These are phyloP conservation scores for Penicillium subrubescens DNA, from an alignment of 495 filamentous ascomycete genomes.

Conservation along the genomic window DNA sequence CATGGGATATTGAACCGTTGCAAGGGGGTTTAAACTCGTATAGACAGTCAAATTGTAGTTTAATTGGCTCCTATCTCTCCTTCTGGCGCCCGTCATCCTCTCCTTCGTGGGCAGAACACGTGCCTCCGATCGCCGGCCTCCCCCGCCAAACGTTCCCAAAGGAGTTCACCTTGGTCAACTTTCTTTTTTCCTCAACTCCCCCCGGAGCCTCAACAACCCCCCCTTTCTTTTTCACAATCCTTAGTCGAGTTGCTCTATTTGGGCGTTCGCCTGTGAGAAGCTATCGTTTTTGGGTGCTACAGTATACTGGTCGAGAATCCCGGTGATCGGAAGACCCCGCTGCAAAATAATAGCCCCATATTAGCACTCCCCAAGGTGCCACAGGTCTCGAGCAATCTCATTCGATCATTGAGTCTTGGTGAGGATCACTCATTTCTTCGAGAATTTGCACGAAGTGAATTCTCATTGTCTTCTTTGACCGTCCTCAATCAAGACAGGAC, in stretches of 20 bases:
- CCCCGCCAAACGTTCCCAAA: conserved; percentile 21
- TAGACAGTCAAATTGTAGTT: not conserved
- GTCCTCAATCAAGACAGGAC: not conserved
- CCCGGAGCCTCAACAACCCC: conserved; percentile 14
- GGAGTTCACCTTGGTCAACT: conserved; percentile 8
- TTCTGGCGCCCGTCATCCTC: not conserved
- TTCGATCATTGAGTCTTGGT: conserved; percentile 8
- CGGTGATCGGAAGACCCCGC: conserved; percentile 21
- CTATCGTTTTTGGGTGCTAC: conserved; percentile 3
- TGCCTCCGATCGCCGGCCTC: conserved; percentile 36
- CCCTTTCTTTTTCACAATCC: conserved; percentile 12
- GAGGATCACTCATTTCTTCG: not conserved
- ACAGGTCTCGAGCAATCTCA: conserved; percentile 13
- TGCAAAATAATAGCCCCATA: conserved; percentile 15
- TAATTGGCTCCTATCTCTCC: not conserved
- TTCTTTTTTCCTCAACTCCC: conserved; percentile 15
- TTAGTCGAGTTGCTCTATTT: not conserved
- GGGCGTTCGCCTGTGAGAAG: not conserved
- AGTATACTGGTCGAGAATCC: conserved; percentile 19
- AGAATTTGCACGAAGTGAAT: not conserved
- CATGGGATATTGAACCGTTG: not conserved
- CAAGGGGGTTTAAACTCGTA: not conserved
- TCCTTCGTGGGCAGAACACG: conserved; percentile 21
- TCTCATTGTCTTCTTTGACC: too few species aligned
- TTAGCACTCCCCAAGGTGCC: conserved; percentile 10